Conservation (phyloP, 2,329 filamentous ascomycete species). For the Colletotrichum eleusines region DNA sequence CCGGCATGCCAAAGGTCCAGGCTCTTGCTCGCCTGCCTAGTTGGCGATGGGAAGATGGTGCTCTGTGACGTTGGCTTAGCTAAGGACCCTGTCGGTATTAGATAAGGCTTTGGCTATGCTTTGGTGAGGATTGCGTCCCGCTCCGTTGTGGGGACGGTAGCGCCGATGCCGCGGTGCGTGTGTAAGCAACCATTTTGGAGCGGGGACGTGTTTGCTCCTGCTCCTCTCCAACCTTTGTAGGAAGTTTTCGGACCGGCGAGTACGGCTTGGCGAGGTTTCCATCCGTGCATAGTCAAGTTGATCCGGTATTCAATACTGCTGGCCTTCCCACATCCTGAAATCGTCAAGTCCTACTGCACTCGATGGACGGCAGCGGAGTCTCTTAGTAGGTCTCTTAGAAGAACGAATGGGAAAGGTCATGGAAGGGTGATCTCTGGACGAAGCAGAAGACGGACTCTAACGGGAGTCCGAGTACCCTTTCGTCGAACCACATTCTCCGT, state of each 20-base stretch:
- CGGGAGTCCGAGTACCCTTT: background rate
- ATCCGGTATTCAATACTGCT: background rate
- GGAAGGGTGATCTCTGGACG: background rate
- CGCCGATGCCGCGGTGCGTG: slow-evolving; percentile 13
- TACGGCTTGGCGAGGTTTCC: background rate
- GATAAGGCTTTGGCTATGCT: slow-evolving; percentile 27
- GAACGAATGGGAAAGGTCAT: background rate
- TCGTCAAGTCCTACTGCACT: background rate
- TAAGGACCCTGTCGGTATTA: slow-evolving; percentile 26
- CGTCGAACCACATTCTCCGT: too few species aligned
- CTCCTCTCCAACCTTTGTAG: background rate
- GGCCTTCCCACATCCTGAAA: background rate
- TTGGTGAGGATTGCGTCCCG: slow-evolving; percentile 33
- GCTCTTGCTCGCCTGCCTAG: background rate
- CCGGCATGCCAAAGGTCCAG: background rate
- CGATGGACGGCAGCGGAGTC: too few species aligned
- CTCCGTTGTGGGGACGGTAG: slow-evolving; percentile 22
- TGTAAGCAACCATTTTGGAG: slow-evolving; percentile 29
- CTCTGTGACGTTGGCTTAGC: slow-evolving; percentile 27
- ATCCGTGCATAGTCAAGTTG: background rate
- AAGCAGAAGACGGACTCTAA: background rate
- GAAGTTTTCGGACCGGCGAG: background rate
- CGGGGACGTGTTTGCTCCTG: too few species aligned
- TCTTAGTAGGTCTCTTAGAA: background rate
- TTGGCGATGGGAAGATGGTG: background rate